These are phyloP conservation scores for Teratosphaeria epicoccoides DNA, from an alignment of 2,329 filamentous ascomycete genomes.

Conservation along the genomic window DNA sequence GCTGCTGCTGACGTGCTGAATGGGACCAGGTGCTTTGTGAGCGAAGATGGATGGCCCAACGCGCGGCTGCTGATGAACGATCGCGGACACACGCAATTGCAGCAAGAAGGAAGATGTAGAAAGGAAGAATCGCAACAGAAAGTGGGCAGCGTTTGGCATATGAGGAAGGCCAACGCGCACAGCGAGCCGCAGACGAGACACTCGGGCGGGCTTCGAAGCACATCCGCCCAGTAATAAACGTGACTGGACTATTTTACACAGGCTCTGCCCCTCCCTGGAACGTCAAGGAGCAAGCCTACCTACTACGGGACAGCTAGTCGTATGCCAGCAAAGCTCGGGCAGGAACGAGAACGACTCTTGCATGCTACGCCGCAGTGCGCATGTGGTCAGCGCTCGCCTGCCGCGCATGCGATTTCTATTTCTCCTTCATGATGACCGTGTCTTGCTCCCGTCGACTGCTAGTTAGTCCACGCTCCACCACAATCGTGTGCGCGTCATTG, in stretches of 20 bases:
- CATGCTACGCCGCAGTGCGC: neutral
- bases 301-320: neutral
- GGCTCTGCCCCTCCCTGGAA: neutral
- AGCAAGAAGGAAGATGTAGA: constrained; percentile 4
- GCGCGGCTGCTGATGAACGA: constrained; percentile 2
- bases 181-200: neutral
- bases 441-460: neutral
- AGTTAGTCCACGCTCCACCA: neutral
- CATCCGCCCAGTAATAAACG: neutral
- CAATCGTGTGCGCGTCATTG: no score
- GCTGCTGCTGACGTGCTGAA: neutral
- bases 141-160: neutral
- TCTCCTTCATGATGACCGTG: neutral
- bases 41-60: constrained; percentile 4
- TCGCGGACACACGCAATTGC: neutral
- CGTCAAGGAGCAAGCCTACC: neutral
- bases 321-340: neutral
- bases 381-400: neutral
- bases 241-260: neutral
- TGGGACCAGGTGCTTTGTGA: neutral
- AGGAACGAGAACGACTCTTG: neutral
- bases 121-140: neutral
- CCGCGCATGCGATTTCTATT: neutral
- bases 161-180: neutral
- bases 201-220: neutral